Evolutionary conservation across 345 rosid species (phyloP).

Genomic region (Syzygium jambos): DNA sequence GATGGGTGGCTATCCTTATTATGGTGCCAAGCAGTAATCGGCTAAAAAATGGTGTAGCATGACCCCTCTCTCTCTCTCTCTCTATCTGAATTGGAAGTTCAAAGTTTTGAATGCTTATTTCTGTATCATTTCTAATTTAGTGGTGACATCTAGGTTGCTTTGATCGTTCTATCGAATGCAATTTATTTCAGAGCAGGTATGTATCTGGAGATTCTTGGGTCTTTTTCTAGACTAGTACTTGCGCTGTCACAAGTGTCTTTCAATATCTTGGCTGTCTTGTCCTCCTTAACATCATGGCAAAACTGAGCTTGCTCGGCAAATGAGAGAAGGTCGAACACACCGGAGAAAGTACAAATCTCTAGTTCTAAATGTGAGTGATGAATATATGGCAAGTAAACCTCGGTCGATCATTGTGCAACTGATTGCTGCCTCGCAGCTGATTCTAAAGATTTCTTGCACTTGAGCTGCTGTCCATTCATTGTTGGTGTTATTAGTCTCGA

Average conservation of each 20-base stretch:
- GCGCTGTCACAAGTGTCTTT: not conserved
- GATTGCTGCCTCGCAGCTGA: not conserved
- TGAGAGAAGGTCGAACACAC: not conserved
- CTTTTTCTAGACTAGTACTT: not conserved
- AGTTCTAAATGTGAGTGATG: not conserved
- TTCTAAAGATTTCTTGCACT: not conserved
- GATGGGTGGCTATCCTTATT: slow-evolving; percentile 51
- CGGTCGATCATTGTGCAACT: not conserved
- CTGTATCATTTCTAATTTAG: not conserved
- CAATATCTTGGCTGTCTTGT: not conserved
- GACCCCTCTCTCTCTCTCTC: not conserved
- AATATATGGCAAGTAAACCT: not conserved
- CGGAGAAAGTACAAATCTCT: not conserved
- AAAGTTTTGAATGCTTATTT: not conserved
- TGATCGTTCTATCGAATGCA: not conserved
- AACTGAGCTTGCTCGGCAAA: not conserved
- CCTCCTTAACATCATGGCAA: not conserved
- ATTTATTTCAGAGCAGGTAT: not conserved
- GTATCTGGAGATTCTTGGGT: not conserved
- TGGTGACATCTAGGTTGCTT: not conserved
- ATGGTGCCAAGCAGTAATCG: slow-evolving; percentile 12
- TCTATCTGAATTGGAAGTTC: not conserved
- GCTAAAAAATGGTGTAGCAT: not conserved
- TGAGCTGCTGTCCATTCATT: not conserved
- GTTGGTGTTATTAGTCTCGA: not conserved